Conservation (phyloP, 148 eudicot species). For the Camellia granthamiana region DNA sequence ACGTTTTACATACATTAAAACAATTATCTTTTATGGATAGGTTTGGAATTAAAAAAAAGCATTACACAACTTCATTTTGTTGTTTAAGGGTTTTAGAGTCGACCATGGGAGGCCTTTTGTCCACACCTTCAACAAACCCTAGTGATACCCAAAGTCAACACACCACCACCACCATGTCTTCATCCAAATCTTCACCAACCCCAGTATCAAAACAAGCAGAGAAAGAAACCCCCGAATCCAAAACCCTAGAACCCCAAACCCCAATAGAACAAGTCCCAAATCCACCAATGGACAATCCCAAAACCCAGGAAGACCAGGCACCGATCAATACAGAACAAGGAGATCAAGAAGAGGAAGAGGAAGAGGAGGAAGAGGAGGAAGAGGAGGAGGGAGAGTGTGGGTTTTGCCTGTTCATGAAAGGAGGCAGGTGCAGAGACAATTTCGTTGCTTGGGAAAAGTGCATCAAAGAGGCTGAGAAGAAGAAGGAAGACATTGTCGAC, state of each 20-base stretch:
- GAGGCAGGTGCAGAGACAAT: conserved; percentile 52
- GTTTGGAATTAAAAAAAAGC: too few relatives aligned
- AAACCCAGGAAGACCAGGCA: conserved; percentile 18
- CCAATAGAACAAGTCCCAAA: conserved; percentile 12
- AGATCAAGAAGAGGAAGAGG: conserved; percentile 8
- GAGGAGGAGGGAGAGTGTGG: conserved; percentile 54
- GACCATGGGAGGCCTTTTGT: conserved; percentile 18
- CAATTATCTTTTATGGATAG: too few relatives aligned
- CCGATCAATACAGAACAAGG: not conserved
- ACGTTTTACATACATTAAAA: too few relatives aligned
- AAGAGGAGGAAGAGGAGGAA: conserved; percentile 10
- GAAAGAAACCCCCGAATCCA: not conserved
- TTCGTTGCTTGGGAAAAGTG: conserved; percentile 53
- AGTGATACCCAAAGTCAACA: not conserved
- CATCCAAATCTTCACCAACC: not conserved
- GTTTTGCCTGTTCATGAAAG: conserved; percentile 65
- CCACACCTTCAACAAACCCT: conserved; percentile 10
- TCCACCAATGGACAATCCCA: not conserved
- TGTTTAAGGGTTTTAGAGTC: conserved; percentile 22
- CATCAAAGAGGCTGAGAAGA: conserved; percentile 46
- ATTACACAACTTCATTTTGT: too few relatives aligned
- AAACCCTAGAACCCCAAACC: conserved; percentile 21
- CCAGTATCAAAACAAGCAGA: not conserved
- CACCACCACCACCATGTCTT: not conserved
- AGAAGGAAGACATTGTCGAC: conserved; percentile 45